Percentiles rank a stretch among this genome's conserved stretches.
Evolutionary conservation across 192 early-diverging fungal genomes (phyloP).

Genomic region (Backusella psychrophila): DNA sequence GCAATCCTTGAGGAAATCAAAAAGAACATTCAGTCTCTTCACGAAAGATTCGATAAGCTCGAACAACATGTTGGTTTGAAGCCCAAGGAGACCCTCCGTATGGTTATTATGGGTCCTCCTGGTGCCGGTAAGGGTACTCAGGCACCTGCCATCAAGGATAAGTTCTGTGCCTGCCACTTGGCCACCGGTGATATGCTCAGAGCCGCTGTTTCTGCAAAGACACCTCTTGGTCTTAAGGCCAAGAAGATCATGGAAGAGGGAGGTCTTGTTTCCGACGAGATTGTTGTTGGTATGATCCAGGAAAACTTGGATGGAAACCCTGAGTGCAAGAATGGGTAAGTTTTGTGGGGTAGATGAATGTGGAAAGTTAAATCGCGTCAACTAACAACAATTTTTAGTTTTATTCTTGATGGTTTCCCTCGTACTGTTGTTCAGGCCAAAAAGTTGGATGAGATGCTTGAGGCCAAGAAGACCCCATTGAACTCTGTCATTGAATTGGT

Average conservation of each 20-base stretch:
- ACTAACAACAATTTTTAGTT: slow-evolving; percentile 39
- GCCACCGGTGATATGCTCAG: slow-evolving; percentile 99
- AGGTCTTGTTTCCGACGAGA: slow-evolving; percentile 96
- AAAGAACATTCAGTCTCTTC: slow-evolving; percentile 38
- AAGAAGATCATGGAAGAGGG: slow-evolving; percentile 99
- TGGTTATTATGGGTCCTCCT: slow-evolving; percentile 91
- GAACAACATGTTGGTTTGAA: slow-evolving; percentile 33
- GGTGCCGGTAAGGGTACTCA: slow-evolving; percentile 83
- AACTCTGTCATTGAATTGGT: slow-evolving; percentile 90
- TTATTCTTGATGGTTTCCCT: slow-evolving; percentile 99
- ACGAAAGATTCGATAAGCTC: slow-evolving; percentile 38
- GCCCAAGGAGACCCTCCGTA: slow-evolving; percentile 48
- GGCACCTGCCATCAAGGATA: slow-evolving; percentile 94
- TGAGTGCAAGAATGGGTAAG: slow-evolving; percentile 91
- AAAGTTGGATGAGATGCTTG: slow-evolving; percentile 98
- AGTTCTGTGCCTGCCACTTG: slow-evolving; percentile 96
- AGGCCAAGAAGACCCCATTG: slow-evolving; percentile 67
- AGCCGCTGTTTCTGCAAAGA: slow-evolving; percentile 90
- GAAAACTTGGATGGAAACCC: slow-evolving; percentile 94
- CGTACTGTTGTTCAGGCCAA: slow-evolving; percentile 97
- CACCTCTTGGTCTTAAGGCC: slow-evolving; percentile 90
- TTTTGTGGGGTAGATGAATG: neutral
- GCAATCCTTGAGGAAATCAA: slow-evolving; percentile 45
- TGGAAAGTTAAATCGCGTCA: neutral
- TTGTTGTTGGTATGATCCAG: slow-evolving; percentile 96